phyloP scores from a whole-genome alignment of 2,329 filamentous ascomycete genomes.

The Graphilbum sp. region DNA sequence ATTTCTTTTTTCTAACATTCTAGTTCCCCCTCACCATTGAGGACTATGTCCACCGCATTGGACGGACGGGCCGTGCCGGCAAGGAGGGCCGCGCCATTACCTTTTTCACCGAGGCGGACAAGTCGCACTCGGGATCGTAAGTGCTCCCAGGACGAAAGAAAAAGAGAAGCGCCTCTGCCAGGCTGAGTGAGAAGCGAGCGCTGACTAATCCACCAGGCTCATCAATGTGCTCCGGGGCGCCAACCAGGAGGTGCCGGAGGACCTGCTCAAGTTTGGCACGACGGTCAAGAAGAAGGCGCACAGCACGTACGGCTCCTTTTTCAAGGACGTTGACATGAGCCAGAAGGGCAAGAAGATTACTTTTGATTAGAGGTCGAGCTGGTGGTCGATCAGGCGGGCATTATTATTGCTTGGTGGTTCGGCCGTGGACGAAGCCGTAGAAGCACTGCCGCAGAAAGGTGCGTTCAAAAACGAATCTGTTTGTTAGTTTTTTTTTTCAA shows the following conservation, averaged over 20 bases:
- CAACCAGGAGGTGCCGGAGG: slow-evolving; percentile 77
- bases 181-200: no score
- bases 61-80: slow-evolving; percentile 83
- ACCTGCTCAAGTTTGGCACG: slow-evolving; percentile 85
- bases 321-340: slow-evolving; percentile 72
- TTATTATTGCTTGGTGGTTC: not conserved
- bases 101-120: slow-evolving; percentile 89
- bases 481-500: not conserved
- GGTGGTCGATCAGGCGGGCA: not conserved
- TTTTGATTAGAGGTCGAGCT: slow-evolving; percentile 42
- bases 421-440: slow-evolving; percentile 15
- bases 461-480: slow-evolving; percentile 33
- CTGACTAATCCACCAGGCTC: slow-evolving; percentile 36
- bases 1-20: no score
- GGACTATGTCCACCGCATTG: slow-evolving; percentile 95
- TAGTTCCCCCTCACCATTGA: slow-evolving; percentile 86
- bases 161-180: no score
- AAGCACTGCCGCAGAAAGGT: slow-evolving; percentile 34
- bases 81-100: slow-evolving; percentile 82
- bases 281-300: slow-evolving; percentile 99
- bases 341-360: slow-evolving; percentile 84
- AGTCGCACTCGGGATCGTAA: slow-evolving; percentile 74
- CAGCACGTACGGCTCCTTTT: slow-evolving; percentile 88
- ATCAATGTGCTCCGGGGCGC: slow-evolving; percentile 94
- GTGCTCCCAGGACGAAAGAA: no score